Evolutionary conservation across 129 eudicot species (phyloP).

Genomic region (Glebionis coronaria): DNA sequence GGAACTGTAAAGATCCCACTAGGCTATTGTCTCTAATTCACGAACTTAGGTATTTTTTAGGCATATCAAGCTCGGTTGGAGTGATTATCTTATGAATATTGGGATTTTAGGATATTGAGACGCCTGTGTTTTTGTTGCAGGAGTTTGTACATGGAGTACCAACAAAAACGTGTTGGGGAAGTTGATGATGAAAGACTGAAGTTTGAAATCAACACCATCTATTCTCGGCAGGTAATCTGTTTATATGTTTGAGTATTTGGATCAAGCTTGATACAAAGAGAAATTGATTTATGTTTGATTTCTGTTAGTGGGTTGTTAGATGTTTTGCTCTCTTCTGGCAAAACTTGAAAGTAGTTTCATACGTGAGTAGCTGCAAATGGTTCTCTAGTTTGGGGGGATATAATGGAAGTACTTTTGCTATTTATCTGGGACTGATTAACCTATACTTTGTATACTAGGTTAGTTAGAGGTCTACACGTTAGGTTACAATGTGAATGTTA

Average conservation of each 20-base stretch:
- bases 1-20: conserved; percentile 83
- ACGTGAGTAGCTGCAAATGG: background rate
- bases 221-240: conserved; percentile 63
- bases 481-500: background rate
- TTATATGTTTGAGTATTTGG: no score
- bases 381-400: conserved; percentile 2
- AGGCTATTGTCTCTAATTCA: conserved; percentile 60
- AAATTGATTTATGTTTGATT: no score
- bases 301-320: background rate
- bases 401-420: background rate
- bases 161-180: conserved; percentile 73
- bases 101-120: background rate
- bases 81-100: background rate
- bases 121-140: conserved; percentile 31
- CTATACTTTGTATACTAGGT: background rate
- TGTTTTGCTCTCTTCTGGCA: background rate
- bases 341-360: background rate
- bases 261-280: no score
- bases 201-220: conserved; percentile 83
- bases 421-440: background rate
- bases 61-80: background rate
- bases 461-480: background rate
- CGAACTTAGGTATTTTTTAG: conserved; percentile 66
- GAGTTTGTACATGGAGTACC: conserved; percentile 65
- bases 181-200: conserved; percentile 84